Base-by-base conservation (phyloP, 768 basidiomycete genomes). In the Mycena leptocephala region DNA sequence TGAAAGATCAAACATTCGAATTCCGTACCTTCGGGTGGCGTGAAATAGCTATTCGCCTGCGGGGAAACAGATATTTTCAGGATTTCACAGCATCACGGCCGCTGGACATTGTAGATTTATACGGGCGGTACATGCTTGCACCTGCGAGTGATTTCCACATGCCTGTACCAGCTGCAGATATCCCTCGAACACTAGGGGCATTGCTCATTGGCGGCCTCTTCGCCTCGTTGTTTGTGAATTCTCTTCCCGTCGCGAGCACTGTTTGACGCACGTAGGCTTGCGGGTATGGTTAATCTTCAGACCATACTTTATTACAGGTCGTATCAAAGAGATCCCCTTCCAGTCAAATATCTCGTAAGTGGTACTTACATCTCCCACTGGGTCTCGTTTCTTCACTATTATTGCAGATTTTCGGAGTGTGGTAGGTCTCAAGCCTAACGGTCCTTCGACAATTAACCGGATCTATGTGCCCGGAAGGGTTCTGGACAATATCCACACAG, bases 241-340 rank as follows among this genome's bases (percentile, higher is more conserved):
- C 11, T 20, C 46, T 28, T 58, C 39, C 11, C 20, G 41, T 6
- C 32, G 7, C 5, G 37, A 11, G 53, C 11, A 32, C 65, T 46
- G 30, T 30, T 22, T n/a, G n/a, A n/a, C n/a, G n/a, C n/a, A 48
- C 39, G 14, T 56, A 89, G 88, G 10, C 85, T 89, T 72, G 86
- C 87, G 10, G 89, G 89, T 8, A 76, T 88, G 18, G 87, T 89
- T 3, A 81, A 80, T 2, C 80, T 86, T 9, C 88, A 90, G 79
- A 80, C 83, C 14, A 81, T 87, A 48, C 80, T 81, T 4, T 90
- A 89, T 80, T 87, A 85, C 79, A 87, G 85, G 78, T 74, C 79
- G 39, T 89, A 87, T 74, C 81, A 83, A 14, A 69, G 61, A 2
- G 89, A 90, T 75, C 48, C 78, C 3, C 28, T 35, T 8, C 55